Evolutionary conservation across 2,329 filamentous ascomycete genomes (phyloP), one percentile per base, ranked within the genome.

Genomic region (Exserohilum rostratum): DNA sequence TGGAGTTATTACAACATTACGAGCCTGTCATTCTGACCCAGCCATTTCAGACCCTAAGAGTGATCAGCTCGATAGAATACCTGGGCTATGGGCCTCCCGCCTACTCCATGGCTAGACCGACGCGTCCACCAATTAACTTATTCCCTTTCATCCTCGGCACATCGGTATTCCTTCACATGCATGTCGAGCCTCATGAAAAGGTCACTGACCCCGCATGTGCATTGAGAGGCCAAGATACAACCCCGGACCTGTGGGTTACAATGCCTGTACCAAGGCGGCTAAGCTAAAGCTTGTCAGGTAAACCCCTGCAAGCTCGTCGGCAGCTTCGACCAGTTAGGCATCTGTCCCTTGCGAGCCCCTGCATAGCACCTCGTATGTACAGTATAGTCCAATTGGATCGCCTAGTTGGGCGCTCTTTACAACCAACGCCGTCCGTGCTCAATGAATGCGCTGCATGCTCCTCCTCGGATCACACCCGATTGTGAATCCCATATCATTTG

Each of bases 1-100:
- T 73, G 69, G 64, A 53, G 58, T 67, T 71, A 67, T 69, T 61
- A 68, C 58, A 58, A 56, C 55, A 58, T 58, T 53, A 53, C 58
- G 62, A 54, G 45, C 53, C 46, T 45, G 12, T 49, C 46, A 45
- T 38, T 44, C 55, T 58, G 53, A 59, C 51, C 58, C 52, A 57
- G 50, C 46, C 33, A 40, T 42, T 38, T 55, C 37, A 42, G 47
- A 46, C 48, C 38, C 33, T 50, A 52, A 58, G 48, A 57, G 43
- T 29, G 56, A 53, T 56, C 50, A 48, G 54, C 60, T 65, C 42
- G 58, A 37, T 47, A 42, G 53, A 54, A 22, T 46, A 53, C 62
- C 52, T 49, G 48, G 50, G 44, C 47, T 47, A 55, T 34, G 40
- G 59, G 51, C 51, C 37, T 50, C 55, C 17, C 34, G 38, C 42